phyloP scores from a whole-genome alignment of 75 land plant species.

The Pseudotsuga menziesii region DNA sequence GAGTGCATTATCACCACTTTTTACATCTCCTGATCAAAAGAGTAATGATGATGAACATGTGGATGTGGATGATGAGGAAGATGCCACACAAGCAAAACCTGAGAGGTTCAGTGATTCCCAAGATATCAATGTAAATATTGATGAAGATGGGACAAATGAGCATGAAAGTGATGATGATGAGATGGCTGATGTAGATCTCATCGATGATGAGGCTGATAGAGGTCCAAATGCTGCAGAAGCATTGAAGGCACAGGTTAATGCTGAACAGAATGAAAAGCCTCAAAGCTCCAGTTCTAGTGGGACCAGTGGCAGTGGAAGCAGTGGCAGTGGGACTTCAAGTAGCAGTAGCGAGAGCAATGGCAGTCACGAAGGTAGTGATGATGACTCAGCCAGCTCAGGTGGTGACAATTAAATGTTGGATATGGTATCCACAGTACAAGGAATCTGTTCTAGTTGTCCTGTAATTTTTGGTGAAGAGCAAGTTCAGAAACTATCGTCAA shows the following conservation, averaged over 20 bases:
- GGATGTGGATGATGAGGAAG: conserved; percentile 45
- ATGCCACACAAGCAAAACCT: conserved; percentile 16
- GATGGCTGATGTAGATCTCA: conserved; percentile 76
- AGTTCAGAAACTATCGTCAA: no score
- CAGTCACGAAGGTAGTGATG: conserved; percentile 70
- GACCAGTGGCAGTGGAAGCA: conserved; percentile 54
- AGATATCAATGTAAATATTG: conserved; percentile 26
- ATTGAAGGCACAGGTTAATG: conserved; percentile 61
- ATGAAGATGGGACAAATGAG: conserved; percentile 47
- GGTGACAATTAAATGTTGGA: conserved; percentile 13
- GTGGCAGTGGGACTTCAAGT: conserved; percentile 57
- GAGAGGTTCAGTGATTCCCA: conserved; percentile 8
- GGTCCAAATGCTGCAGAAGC: conserved; percentile 69
- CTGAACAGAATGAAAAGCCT: conserved; percentile 23
- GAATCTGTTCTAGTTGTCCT: no score
- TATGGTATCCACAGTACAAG: background rate
- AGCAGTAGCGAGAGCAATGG: conserved; percentile 54
- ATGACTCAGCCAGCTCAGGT: conserved; percentile 54
- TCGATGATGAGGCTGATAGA: conserved; percentile 55
- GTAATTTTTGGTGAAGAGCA: no score
- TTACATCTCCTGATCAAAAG: conserved; percentile 8
- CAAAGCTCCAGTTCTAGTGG: conserved; percentile 51
- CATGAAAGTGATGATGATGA: conserved; percentile 76
- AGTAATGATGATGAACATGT: conserved; percentile 33
- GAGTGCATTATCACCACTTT: conserved; percentile 6